A percentile compares a stretch with the other conserved stretches of the same genome.
Evolutionary conservation across 2,329 filamentous ascomycete genomes (phyloP).

Genomic region (Cladorrhinum sp.): DNA sequence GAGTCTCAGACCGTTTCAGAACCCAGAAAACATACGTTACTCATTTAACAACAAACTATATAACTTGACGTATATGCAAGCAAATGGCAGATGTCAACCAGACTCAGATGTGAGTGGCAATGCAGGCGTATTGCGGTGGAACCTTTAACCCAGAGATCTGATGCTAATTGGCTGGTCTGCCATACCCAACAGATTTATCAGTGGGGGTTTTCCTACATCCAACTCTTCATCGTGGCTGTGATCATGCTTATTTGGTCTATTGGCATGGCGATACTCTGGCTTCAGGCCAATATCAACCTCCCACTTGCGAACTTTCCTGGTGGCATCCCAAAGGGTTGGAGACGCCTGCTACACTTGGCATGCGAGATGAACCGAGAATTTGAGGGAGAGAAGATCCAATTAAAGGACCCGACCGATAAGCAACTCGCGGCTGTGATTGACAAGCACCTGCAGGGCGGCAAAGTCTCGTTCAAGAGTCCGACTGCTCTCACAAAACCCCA

Average conservation of each 20-base stretch:
- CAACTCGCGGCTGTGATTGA: background rate
- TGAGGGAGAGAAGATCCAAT: background rate
- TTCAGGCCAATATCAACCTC: background rate
- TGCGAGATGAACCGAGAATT: background rate
- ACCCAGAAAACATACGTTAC: background rate
- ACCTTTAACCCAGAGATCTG: too few relatives aligned
- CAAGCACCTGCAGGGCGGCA: background rate
- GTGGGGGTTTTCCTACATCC: slow-evolving; percentile 5
- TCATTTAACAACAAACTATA: background rate
- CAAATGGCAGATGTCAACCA: background rate
- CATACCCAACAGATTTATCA: background rate
- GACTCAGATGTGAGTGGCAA: background rate
- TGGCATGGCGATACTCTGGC: background rate
- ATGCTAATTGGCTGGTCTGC: too few relatives aligned
- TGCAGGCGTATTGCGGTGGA: too few relatives aligned
- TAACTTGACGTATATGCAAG: background rate
- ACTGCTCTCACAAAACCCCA: background rate
- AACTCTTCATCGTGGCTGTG: background rate
- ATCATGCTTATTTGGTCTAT: background rate
- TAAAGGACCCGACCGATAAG: background rate
- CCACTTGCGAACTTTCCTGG: background rate
- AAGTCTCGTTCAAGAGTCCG: background rate
- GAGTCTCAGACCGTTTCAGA: background rate
- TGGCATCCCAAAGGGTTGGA: background rate
- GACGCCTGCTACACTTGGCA: background rate